Percentiles rank a stretch among this genome's conserved stretches.
These are phyloP conservation scores for Terfezia boudieri DNA, from an alignment of 495 filamentous ascomycete genomes.

Conservation along the genomic window DNA sequence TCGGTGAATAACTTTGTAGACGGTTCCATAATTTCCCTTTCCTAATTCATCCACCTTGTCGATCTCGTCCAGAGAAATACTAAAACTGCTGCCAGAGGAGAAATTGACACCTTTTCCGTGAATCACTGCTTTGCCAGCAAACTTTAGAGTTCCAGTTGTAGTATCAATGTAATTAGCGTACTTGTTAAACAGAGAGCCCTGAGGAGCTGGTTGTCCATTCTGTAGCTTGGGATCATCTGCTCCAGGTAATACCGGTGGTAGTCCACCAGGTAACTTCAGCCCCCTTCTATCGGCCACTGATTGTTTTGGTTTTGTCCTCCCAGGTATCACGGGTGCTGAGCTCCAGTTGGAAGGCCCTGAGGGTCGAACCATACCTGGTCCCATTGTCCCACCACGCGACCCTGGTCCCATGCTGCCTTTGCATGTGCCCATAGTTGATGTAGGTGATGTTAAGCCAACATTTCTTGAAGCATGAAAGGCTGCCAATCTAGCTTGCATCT, in stretches of 20 bases:
- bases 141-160: constrained; percentile 72
- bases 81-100: constrained; percentile 68
- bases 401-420: not conserved
- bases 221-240: constrained; percentile 3
- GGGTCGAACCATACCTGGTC: constrained; percentile 23
- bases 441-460: constrained; percentile 25
- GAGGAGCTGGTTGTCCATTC: constrained; percentile 9
- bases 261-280: constrained; percentile 5
- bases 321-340: constrained; percentile 28
- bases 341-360: constrained; percentile 25
- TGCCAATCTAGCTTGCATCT: constrained; percentile 61
- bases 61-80: constrained; percentile 86
- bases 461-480: constrained; percentile 49
- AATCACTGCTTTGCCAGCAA: constrained; percentile 79
- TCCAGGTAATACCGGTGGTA: constrained; percentile 1
- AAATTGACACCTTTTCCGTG: constrained; percentile 81
- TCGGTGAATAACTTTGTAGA: constrained; percentile 76
- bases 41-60: constrained; percentile 88
- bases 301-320: constrained; percentile 22
- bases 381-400: constrained; percentile 21
- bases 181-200: constrained; percentile 58
- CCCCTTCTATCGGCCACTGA: constrained; percentile 24
- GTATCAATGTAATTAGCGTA: constrained; percentile 84
- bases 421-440: not conserved
- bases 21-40: constrained; percentile 96